phyloP scores from a whole-genome alignment of 768 basidiomycete genomes.

The Rhodotorula taiwanensis region DNA sequence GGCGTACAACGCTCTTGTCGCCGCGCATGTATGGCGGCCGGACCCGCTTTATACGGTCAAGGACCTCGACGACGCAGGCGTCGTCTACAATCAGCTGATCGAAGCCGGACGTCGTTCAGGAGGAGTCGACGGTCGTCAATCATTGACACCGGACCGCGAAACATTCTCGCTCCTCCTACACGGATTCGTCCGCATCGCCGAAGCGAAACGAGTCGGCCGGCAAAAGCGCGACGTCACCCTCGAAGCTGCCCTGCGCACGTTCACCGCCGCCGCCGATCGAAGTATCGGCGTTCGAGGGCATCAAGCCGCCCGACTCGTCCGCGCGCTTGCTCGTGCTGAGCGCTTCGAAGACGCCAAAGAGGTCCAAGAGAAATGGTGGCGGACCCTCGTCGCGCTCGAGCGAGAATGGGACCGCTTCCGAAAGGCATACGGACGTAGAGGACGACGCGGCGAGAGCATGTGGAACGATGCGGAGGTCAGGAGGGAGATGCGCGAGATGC shows the following conservation, averaged over 20 bases:
- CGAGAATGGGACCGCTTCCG: background rate
- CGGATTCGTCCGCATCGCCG: slow-evolving; percentile 23
- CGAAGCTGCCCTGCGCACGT: slow-evolving; percentile 22
- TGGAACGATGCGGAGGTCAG: slow-evolving; percentile 7
- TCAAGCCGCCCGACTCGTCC: background rate
- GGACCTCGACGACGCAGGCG: slow-evolving; percentile 21
- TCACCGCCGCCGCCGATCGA: background rate
- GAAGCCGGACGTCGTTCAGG: background rate
- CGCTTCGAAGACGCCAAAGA: slow-evolving; percentile 23
- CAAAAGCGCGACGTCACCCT: background rate
- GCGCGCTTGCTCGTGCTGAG: background rate
- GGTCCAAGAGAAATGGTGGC: slow-evolving; percentile 24
- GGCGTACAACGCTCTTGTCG: slow-evolving; percentile 16
- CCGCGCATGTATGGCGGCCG: slow-evolving; percentile 4
- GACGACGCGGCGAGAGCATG: background rate
- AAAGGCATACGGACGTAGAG: background rate
- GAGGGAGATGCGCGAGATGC: slow-evolving; percentile 20
- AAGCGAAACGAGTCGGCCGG: background rate
- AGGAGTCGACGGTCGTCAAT: too few species aligned
- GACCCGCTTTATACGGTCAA: background rate
- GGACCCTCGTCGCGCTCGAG: background rate
- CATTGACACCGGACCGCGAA: slow-evolving; percentile 11
- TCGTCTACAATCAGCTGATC: slow-evolving; percentile 19
- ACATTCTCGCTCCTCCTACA: slow-evolving; percentile 24
- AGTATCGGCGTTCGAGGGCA: background rate